Evolutionary conservation across 345 rosid species (phyloP).

Genomic region (Jatropha curcas): DNA sequence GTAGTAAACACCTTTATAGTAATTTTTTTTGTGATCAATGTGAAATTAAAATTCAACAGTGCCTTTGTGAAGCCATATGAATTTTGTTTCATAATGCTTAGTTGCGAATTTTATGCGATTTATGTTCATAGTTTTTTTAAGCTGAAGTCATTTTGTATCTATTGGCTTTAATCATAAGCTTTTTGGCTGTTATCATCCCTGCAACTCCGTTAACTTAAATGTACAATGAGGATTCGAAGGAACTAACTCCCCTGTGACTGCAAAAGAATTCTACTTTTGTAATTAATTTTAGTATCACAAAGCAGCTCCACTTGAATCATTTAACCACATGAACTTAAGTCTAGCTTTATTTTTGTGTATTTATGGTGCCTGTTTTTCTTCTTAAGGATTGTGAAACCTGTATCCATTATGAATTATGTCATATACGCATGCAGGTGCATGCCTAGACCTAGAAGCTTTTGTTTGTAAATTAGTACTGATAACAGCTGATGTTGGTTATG

Average conservation of each 20-base stretch:
- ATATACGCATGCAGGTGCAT: not conserved
- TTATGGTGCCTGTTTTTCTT: not conserved
- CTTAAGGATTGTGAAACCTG: not conserved
- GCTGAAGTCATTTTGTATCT: not conserved
- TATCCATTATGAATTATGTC: not conserved
- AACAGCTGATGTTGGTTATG: constrained; percentile 28
- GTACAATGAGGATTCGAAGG: constrained; percentile 8
- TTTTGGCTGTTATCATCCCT: constrained; percentile 4
- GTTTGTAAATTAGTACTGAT: constrained; percentile 21
- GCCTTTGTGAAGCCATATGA: not conserved
- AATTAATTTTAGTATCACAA: constrained; percentile 8
- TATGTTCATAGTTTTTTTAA: not conserved
- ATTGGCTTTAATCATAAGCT: not conserved
- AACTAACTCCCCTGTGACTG: constrained; percentile 11
- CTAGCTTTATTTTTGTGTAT: not conserved
- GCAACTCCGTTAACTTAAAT: not conserved
- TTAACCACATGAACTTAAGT: not conserved
- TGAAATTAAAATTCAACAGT: constrained; percentile 4
- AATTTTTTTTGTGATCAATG: not conserved
- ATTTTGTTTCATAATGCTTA: not conserved
- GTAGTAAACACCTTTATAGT: constrained; percentile 13
- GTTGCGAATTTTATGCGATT: not conserved
- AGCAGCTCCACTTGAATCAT: not conserved
- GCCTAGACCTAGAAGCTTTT: not conserved
- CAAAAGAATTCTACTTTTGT: constrained; percentile 2